These are phyloP conservation scores for Podospora pseudoanserina DNA, from an alignment of 495 filamentous ascomycete species.

Conservation along the genomic window DNA sequence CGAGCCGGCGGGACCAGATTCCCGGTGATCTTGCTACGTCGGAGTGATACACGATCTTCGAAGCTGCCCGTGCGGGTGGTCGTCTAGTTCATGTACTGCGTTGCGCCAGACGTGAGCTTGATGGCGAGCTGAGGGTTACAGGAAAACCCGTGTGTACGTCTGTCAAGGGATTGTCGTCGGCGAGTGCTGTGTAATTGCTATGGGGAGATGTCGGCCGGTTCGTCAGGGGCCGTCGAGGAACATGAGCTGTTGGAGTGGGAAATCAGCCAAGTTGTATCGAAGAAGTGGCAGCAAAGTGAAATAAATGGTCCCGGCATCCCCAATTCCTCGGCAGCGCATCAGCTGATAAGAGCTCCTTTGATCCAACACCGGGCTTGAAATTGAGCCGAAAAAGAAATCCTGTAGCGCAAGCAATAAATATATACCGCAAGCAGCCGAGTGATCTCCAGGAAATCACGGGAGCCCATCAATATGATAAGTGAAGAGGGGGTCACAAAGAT, in stretches of 20 bases:
- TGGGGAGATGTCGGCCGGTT: background rate
- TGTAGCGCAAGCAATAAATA: background rate
- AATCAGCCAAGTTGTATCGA: background rate
- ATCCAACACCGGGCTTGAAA: background rate
- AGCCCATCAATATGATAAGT: background rate
- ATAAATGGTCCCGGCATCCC: background rate
- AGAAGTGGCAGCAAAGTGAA: background rate
- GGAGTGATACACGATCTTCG: constrained; percentile 2
- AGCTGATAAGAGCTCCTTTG: constrained; percentile 2
- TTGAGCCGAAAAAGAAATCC: background rate
- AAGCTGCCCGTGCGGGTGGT: background rate
- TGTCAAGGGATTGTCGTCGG: background rate
- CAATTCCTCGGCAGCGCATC: constrained; percentile 1
- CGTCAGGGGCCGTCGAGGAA: background rate
- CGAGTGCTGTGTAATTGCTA: background rate
- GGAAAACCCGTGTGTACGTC: background rate
- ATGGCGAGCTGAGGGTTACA: background rate
- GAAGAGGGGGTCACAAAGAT: background rate
- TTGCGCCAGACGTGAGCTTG: background rate
- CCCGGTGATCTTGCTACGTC: background rate
- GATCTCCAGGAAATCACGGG: background rate
- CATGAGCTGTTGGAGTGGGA: background rate
- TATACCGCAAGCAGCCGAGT: background rate
- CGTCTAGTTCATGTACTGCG: constrained; percentile 1
- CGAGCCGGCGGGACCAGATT: background rate